Conservation (phyloP, 2,329 filamentous ascomycete species). For the Chalaropsis thielavioides region DNA sequence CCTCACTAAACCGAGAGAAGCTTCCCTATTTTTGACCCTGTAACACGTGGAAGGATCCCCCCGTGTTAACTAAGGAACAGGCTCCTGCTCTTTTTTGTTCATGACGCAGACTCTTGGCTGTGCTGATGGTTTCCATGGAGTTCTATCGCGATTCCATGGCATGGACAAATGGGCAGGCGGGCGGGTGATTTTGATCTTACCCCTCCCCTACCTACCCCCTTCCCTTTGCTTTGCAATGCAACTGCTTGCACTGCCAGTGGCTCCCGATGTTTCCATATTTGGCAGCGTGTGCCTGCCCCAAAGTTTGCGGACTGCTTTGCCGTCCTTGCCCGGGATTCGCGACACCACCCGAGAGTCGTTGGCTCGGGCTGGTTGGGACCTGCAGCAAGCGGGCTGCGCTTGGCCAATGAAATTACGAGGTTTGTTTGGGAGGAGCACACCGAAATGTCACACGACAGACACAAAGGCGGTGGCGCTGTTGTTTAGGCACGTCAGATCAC, state of each 20-base stretch:
- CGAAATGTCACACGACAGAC: neutral
- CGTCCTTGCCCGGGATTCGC: neutral
- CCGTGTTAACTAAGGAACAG: neutral
- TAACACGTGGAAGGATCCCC: neutral
- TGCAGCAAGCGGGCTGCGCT: neutral
- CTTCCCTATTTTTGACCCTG: neutral
- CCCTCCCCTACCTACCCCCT: neutral
- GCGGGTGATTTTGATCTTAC: neutral
- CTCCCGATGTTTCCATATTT: neutral
- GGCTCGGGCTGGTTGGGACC: neutral
- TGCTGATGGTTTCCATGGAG: neutral
- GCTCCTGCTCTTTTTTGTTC: neutral
- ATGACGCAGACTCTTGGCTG: too few relatives aligned
- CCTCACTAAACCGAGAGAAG: neutral
- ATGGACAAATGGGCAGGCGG: too few relatives aligned
- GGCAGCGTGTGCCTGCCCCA: neutral
- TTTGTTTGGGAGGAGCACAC: neutral
- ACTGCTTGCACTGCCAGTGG: neutral
- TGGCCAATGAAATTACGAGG: neutral
- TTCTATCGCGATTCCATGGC: neutral
- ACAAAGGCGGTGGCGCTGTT: neutral
- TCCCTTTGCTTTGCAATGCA: neutral
- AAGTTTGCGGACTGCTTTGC: neutral
- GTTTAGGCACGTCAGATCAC: too few relatives aligned
- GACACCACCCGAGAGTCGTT: too few relatives aligned